Percentiles rank a stretch among this genome's conserved stretches.
Conservation (phyloP, 441 rosid genomes). For the Geranium incanum region DNA sequence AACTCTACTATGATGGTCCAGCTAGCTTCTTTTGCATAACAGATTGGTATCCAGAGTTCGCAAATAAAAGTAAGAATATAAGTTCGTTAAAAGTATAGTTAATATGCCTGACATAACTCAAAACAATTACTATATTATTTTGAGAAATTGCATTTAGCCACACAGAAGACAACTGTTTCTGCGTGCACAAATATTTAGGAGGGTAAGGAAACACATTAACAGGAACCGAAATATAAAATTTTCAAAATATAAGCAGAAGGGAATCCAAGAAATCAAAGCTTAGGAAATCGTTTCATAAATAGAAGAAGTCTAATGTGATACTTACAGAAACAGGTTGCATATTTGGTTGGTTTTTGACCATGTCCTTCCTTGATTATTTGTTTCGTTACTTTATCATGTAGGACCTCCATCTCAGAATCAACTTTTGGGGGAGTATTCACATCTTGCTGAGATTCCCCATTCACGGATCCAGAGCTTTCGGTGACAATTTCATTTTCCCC, state of each 20-base stretch:
- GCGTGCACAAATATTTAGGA: not conserved
- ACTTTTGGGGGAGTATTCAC: slow-evolving; percentile 58
- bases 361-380: slow-evolving; percentile 86
- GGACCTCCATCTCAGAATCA: slow-evolving; percentile 50
- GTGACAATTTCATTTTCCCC: slow-evolving; percentile 52
- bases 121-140: too few relatives aligned
- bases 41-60: too few relatives aligned
- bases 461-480: slow-evolving; percentile 50
- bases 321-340: slow-evolving; percentile 87
- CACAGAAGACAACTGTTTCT: not conserved
- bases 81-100: too few relatives aligned
- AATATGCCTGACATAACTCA: too few relatives aligned
- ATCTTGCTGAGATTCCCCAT: slow-evolving; percentile 50
- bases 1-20: too few relatives aligned
- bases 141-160: not conserved
- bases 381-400: slow-evolving; percentile 76
- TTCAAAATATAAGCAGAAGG: not conserved
- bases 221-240: not conserved
- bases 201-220: not conserved
- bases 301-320: slow-evolving; percentile 10
- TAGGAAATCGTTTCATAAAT: not conserved
- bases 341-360: slow-evolving; percentile 82
- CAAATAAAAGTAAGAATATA: too few relatives aligned
- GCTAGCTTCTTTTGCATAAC: too few relatives aligned
- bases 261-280: not conserved